Evolutionary conservation across 2,329 filamentous ascomycete genomes (phyloP), one percentile per base, ranked within the genome.

Genomic region (Chlorencoelia australis): DNA sequence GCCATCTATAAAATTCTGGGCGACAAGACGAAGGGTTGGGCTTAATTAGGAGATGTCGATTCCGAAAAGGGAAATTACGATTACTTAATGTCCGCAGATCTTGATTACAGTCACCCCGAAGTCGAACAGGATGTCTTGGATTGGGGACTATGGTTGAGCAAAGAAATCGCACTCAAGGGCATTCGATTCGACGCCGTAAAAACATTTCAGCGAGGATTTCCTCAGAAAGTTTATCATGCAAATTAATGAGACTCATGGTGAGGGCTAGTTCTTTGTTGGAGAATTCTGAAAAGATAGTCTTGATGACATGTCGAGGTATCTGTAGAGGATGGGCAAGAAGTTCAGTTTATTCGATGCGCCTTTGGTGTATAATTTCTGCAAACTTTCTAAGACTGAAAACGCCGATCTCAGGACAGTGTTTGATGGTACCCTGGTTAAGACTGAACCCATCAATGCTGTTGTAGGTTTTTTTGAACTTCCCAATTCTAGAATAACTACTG

Each of bases 121-220:
- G 79, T 84, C 7, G 64, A 67, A 21, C 56, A 67, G 4, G 81
- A 85, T 45, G 68, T 83, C 4, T 62, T 78, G 36, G 64, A 67
- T 33, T 85, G 80, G 81, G 75, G 74, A 2, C 60, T 68, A 4
- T 86, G 81, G 81, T 65, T 86, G 39, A 67, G 70, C 1, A 60
- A 69, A 5, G 64, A 77, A 41, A 53, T 82, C 0, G 69, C 71
- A 0, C 60, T 85, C 8, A 66, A 69, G 42, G 80, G 79, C 1
- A 77, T 85, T 55, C 67, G 81, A 13, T 68, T 85, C 33, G 81
- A 86, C 54, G 81, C 80, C 9, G 74, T 78, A 19, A 81, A 83
- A 58, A n/a, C 81, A 86, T 58, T 82, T 78, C 57, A 79, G 73
- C 18, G 69, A 71, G 40, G 63, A 66, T n/a, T 85, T 85, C 51